Evolutionary conservation across 495 filamentous ascomycete genomes (phyloP).

Genomic region (Penicillium steckii): DNA sequence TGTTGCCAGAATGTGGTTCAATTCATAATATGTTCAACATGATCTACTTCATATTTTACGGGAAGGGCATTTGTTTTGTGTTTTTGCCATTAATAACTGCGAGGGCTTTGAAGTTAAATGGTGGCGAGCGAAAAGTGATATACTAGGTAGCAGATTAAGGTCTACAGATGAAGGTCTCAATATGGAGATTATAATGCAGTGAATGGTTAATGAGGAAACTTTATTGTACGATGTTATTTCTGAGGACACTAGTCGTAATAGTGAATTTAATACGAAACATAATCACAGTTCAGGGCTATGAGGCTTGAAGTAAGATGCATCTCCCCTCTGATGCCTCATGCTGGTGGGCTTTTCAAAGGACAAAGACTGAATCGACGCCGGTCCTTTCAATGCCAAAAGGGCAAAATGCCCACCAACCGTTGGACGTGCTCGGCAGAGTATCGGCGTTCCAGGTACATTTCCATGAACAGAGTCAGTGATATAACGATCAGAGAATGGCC

Average conservation of each 20-base stretch:
- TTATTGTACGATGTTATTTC: neutral
- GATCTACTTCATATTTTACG: no score
- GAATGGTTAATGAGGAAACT: no score
- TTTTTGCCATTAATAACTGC: no score
- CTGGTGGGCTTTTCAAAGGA: neutral
- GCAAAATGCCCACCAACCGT: slow-evolving; percentile 58
- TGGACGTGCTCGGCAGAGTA: slow-evolving; percentile 52
- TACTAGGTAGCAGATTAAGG: no score
- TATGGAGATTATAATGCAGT: no score
- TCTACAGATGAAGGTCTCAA: no score
- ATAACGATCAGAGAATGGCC: slow-evolving; percentile 50
- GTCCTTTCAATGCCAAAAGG: slow-evolving; percentile 42
- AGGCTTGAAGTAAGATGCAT: neutral
- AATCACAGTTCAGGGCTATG: neutral
- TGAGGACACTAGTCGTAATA: neutral
- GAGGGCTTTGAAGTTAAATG: no score
- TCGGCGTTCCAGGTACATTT: slow-evolving; percentile 29
- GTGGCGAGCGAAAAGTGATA: no score
- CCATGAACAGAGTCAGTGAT: slow-evolving; percentile 38
- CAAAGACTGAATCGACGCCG: slow-evolving; percentile 26
- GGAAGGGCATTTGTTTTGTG: no score
- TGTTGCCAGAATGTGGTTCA: no score
- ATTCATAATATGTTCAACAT: no score
- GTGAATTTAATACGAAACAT: neutral
- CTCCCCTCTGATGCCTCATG: neutral